Conservation (phyloP, 768 basidiomycete genomes). For the Sarcodon sp. region DNA sequence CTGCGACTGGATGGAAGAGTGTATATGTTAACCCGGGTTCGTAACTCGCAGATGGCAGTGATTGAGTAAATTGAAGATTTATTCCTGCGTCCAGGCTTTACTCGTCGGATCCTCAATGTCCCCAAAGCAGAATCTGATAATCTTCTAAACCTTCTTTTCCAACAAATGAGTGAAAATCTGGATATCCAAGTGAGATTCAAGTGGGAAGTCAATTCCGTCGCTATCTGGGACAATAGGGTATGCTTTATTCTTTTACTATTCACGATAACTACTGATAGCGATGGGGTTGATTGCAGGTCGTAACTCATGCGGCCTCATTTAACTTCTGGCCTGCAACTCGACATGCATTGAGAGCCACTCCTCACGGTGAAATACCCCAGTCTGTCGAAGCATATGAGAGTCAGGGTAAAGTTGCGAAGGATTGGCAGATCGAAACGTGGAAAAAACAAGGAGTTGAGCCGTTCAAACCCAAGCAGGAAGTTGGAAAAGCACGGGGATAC, state of each 20-base stretch:
- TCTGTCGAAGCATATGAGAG: constrained; percentile 63
- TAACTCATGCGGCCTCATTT: constrained; percentile 70
- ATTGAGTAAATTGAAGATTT: not conserved
- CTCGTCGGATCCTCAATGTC: constrained; percentile 63
- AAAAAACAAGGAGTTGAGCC: constrained; percentile 45
- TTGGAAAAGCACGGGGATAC: constrained; percentile 37
- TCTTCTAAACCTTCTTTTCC: constrained; percentile 58
- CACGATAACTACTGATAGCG: not conserved
- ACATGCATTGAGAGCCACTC: constrained; percentile 72
- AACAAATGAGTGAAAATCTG: constrained; percentile 49
- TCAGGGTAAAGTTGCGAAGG: constrained; percentile 58
- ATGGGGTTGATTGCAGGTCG: constrained; percentile 26
- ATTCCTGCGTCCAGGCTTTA: constrained; percentile 41
- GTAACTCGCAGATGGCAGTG: constrained; percentile 3
- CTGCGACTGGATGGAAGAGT: constrained; percentile 76
- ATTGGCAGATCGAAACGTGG: constrained; percentile 64
- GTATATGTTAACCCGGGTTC: constrained; percentile 69
- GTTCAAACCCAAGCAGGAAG: constrained; percentile 16
- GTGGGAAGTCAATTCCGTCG: constrained; percentile 67
- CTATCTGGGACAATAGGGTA: constrained; percentile 84
- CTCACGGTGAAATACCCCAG: constrained; percentile 67
- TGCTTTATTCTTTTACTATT: constrained; percentile 7
- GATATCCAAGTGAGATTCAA: constrained; percentile 69
- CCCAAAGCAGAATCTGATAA: constrained; percentile 77
- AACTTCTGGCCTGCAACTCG: constrained; percentile 72